A percentile compares a stretch with the other conserved stretches of the same genome.
Evolutionary conservation across 441 rosid genomes (phyloP).

Genomic region (Erodium trifolium): DNA sequence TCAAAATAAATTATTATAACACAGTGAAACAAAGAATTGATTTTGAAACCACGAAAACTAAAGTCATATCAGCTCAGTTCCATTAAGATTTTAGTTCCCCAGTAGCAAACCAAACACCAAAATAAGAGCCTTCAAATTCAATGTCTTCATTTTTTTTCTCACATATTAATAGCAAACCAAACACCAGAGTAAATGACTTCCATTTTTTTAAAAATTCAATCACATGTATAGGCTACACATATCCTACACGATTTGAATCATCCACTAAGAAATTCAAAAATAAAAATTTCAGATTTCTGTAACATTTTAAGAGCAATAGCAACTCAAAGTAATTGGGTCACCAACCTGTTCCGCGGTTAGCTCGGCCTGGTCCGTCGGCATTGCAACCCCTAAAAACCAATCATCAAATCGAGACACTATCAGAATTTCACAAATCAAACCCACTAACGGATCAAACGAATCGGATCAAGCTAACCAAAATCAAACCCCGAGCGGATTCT

Average conservation of each 20-base stretch:
- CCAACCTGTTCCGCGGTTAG: conserved; percentile 66
- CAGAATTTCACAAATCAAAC: background rate
- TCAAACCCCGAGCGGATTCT: too few relatives aligned
- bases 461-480: background rate
- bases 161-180: background rate
- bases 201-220: too few relatives aligned
- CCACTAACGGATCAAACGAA: background rate
- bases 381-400: conserved; percentile 24
- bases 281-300: too few relatives aligned
- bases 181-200: too few relatives aligned
- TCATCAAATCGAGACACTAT: conserved; percentile 15
- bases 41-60: background rate
- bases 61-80: background rate
- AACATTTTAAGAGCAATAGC: background rate
- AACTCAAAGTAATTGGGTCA: conserved; percentile 15
- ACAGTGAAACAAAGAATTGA: background rate
- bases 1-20: too few relatives aligned
- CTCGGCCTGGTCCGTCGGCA: conserved; percentile 66
- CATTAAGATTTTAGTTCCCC: background rate
- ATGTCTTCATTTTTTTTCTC: background rate
- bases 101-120: background rate
- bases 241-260: background rate
- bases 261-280: background rate
- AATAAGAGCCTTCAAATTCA: background rate
- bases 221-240: background rate